These are phyloP conservation scores for Scedosporium aurantiacum DNA, from an alignment of 2,329 filamentous ascomycete species.

Conservation along the genomic window DNA sequence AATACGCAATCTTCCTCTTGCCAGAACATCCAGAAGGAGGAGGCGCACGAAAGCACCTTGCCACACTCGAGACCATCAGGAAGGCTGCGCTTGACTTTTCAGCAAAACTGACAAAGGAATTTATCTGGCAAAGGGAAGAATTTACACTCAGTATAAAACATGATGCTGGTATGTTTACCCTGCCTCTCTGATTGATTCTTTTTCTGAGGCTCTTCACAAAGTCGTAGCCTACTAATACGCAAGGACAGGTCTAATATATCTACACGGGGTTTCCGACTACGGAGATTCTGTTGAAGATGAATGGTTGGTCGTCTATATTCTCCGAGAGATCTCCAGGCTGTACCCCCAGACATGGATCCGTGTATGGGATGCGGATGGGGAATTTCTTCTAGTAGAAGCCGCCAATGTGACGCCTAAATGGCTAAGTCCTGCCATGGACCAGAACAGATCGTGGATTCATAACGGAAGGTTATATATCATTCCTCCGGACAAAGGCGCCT, in stretches of 20 bases:
- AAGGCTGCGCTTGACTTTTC: constrained; percentile 54
- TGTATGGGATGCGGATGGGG: constrained; percentile 78
- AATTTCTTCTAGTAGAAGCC: constrained; percentile 90
- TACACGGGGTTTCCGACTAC: constrained; percentile 73
- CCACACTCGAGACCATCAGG: constrained; percentile 60
- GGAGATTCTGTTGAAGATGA: constrained; percentile 95
- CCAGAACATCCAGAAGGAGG: constrained; percentile 30
- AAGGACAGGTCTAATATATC: constrained; percentile 40
- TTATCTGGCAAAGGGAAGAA: constrained; percentile 88
- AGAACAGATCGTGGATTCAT: constrained; percentile 84
- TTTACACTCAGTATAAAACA: constrained; percentile 31
- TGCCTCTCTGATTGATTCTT: background rate
- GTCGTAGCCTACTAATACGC: background rate
- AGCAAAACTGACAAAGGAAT: constrained; percentile 60
- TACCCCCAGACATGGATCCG: constrained; percentile 71
- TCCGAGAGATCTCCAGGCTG: constrained; percentile 67
- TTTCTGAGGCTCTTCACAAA: constrained; percentile 2
- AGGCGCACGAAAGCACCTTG: constrained; percentile 44
- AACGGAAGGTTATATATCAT: constrained; percentile 66
- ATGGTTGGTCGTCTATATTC: constrained; percentile 87
- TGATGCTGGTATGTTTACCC: background rate
- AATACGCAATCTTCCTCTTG: constrained; percentile 70
- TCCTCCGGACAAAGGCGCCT: constrained; percentile 33
- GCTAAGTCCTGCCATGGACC: constrained; percentile 83
- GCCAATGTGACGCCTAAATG: constrained; percentile 78